These are phyloP conservation scores for Cyclostephanos invisitatus DNA, from an alignment of 108 stramenopile species.

Conservation along the genomic window DNA sequence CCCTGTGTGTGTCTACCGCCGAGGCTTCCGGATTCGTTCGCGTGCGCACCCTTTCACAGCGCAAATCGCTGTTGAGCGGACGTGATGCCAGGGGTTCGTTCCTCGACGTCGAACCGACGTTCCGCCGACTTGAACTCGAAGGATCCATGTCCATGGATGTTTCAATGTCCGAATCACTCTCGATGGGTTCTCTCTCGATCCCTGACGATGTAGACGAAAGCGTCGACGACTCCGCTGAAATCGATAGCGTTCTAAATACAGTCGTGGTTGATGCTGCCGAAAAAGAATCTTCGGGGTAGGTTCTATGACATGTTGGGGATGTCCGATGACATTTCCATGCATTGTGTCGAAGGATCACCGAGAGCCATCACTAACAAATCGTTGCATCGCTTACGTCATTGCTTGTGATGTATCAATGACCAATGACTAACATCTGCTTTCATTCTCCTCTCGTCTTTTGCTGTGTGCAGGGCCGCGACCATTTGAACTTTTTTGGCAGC, in stretches of 20 bases:
- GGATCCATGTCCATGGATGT: too few relatives aligned
- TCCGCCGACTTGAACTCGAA: neutral
- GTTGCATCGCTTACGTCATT: neutral
- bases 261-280: neutral
- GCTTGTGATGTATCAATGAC: neutral
- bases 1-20: neutral
- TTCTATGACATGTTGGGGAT: neutral
- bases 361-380: neutral
- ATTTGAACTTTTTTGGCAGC: neutral
- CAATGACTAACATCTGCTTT: neutral
- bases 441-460: neutral
- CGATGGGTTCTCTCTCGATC: too few relatives aligned
- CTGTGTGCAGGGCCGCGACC: neutral
- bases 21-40: neutral
- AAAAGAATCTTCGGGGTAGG: neutral
- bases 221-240: too few relatives aligned
- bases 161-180: neutral
- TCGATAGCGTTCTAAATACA: neutral
- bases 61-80: neutral
- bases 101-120: neutral
- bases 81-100: neutral
- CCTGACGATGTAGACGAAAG: neutral
- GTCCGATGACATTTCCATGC: neutral
- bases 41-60: neutral
- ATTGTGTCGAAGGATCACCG: neutral